Base-by-base conservation (phyloP, 441 rosid species). In the Aleurites moluccanus region DNA sequence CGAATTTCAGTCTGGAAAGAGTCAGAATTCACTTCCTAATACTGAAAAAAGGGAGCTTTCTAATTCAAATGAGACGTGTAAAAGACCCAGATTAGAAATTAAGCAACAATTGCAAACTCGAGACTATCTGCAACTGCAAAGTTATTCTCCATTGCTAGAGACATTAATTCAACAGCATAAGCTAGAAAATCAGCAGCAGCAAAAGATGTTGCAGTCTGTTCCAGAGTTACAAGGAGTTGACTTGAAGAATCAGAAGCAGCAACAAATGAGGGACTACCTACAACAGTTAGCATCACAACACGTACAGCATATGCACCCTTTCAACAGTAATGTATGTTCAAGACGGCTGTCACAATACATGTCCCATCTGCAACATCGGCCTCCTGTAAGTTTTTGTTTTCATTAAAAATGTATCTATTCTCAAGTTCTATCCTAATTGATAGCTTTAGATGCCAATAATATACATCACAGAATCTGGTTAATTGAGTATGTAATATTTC, bases 281-380 rank as follows among this genome's bases (percentile, higher is more conserved):
- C 94, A 89, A 69, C 93, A 89, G 47, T 93, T 89, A 75, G 85
- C 90, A 72, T 79, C 86, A 81, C 98, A 88, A 62, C 79, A 86
- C 63, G 76, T 71, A 77, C 64, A 72, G 79, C 76, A 74, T 33
- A 16, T 80, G 79, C 88, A 83, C 67, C 84, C 86, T 69, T 83
- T 76, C 75, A 94, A 91, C 67, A 77, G 87, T 65, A 90, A 89
- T 71, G 88, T 90, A 38, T 91, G 98, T 79, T 88, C 92, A 71
- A 91, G 97, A 30, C 83, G 97, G 69, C 76, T 93, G 60, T 89
- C 86, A 92, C 98, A 93, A 75, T 93, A 91, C 77, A 76, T 93
- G 53, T 93, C 86, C 86, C 97, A 91, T 80, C 97, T 90, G 82
- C 85, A 91, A 25, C 97, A 87, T 79, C 85, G 95, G 57, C 93